Percentiles rank a stretch among this genome's conserved stretches.
Evolutionary conservation across 129 eudicot genomes (phyloP).

Genomic region (Silybum marianum): DNA sequence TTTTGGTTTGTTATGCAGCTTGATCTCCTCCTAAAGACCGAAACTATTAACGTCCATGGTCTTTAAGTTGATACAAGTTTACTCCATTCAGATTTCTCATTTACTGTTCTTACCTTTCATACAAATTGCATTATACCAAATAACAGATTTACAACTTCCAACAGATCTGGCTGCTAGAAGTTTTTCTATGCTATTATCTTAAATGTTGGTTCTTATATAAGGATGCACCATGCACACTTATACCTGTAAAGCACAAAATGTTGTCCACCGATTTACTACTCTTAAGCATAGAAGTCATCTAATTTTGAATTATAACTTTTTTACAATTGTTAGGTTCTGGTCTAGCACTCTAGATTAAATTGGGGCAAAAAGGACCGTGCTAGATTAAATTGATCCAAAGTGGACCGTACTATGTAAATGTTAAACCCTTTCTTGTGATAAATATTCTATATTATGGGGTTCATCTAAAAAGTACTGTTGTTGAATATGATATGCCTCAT

Average conservation of each 20-base stretch:
- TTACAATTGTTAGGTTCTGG: not conserved
- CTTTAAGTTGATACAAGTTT: not conserved
- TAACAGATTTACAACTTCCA: not conserved
- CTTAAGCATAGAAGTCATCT: not conserved
- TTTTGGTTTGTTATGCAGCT: not conserved
- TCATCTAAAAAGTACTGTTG: not conserved
- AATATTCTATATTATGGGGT: too few species aligned
- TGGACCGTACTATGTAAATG: not conserved
- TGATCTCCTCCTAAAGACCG: not conserved
- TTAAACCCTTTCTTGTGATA: not conserved
- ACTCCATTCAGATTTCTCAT: not conserved
- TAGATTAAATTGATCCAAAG: too few species aligned
- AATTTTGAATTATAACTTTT: not conserved
- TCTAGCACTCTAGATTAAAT: not conserved
- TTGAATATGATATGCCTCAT: not conserved
- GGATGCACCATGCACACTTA: slow-evolving; percentile 11
- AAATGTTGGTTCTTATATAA: not conserved
- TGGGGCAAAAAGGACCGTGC: not conserved
- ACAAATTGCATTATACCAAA: not conserved
- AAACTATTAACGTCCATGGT: not conserved
- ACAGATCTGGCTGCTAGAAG: not conserved
- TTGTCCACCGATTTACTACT: not conserved
- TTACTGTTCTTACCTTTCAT: not conserved
- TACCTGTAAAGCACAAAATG: not conserved
- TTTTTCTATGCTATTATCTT: not conserved